phyloP scores from a whole-genome alignment of 177 flowering plant genomes.

The Vitis hybrid region DNA sequence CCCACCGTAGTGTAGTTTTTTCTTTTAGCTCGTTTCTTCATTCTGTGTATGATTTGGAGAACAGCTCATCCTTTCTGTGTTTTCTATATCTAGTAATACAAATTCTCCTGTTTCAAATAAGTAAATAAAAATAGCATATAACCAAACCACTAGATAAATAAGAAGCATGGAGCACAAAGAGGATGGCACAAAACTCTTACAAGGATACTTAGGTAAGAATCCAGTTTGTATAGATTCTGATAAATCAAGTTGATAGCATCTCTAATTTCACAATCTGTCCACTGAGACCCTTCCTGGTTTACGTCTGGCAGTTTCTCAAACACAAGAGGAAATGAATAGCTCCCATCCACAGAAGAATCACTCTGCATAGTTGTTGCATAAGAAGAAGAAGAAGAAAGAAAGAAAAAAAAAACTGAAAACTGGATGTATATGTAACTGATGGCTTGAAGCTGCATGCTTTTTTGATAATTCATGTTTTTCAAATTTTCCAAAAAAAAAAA shows the following conservation, averaged over 20 bases:
- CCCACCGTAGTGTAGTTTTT: too few species aligned
- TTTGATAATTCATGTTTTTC: neutral
- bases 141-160: too few species aligned
- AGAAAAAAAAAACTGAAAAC: too few species aligned
- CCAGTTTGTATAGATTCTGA: slow-evolving; percentile 67
- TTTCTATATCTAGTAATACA: too few species aligned
- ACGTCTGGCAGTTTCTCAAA: slow-evolving; percentile 75
- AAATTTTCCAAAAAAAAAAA: too few species aligned
- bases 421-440: neutral
- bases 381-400: neutral
- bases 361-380: slow-evolving; percentile 42
- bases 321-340: slow-evolving; percentile 38
- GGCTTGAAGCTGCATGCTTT: neutral
- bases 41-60: too few species aligned
- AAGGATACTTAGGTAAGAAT: slow-evolving; percentile 52
- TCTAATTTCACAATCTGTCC: slow-evolving; percentile 67
- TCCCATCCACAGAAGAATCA: slow-evolving; percentile 52
- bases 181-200: slow-evolving; percentile 41
- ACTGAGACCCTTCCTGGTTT: slow-evolving; percentile 63
- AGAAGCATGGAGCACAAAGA: neutral
- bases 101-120: too few species aligned
- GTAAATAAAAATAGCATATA: too few species aligned
- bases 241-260: slow-evolving; percentile 71
- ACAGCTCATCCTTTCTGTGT: too few species aligned
- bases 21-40: too few species aligned